Percentiles rank a stretch among this genome's conserved stretches.
Conservation (phyloP, 768 basidiomycete species). For the Suillus cothurnatus region DNA sequence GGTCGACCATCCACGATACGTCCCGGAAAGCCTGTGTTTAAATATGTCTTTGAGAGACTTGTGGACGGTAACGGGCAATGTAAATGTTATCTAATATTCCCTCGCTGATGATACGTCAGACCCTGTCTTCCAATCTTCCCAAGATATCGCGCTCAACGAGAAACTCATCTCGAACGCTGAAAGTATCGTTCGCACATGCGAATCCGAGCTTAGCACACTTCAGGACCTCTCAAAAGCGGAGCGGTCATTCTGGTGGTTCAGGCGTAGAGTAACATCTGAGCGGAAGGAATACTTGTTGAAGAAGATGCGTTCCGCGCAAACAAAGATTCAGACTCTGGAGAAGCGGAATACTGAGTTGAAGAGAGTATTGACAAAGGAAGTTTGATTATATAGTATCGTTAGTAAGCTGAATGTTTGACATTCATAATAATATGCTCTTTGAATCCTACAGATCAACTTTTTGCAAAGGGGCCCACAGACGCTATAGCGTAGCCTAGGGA, state of each 20-base stretch:
- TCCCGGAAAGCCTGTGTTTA: constrained; percentile 90
- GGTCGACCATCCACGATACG: constrained; percentile 83
- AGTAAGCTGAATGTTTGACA: neutral
- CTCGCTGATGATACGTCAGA: constrained; percentile 44
- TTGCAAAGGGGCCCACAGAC: neutral
- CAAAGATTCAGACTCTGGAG: constrained; percentile 71
- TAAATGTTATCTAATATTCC: constrained; percentile 3
- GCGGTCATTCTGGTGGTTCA: constrained; percentile 46
- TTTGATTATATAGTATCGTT: constrained; percentile 19
- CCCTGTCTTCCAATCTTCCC: constrained; percentile 73
- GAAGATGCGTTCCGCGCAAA: constrained; percentile 73
- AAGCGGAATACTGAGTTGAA: constrained; percentile 70
- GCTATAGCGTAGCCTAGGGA: neutral
- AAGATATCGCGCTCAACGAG: constrained; percentile 82
- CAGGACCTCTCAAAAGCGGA: constrained; percentile 61
- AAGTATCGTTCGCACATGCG: constrained; percentile 65
- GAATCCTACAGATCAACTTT: neutral
- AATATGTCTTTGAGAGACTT: constrained; percentile 81
- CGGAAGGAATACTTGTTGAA: constrained; percentile 69
- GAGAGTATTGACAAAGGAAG: constrained; percentile 49
- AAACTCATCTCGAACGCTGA: constrained; percentile 63
- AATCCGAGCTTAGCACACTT: constrained; percentile 72
- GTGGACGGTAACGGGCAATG: constrained; percentile 56
- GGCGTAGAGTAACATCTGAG: constrained; percentile 51
- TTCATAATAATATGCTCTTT: neutral